phyloP scores from a whole-genome alignment of 768 basidiomycete species.

The Auricularia heimuer region DNA sequence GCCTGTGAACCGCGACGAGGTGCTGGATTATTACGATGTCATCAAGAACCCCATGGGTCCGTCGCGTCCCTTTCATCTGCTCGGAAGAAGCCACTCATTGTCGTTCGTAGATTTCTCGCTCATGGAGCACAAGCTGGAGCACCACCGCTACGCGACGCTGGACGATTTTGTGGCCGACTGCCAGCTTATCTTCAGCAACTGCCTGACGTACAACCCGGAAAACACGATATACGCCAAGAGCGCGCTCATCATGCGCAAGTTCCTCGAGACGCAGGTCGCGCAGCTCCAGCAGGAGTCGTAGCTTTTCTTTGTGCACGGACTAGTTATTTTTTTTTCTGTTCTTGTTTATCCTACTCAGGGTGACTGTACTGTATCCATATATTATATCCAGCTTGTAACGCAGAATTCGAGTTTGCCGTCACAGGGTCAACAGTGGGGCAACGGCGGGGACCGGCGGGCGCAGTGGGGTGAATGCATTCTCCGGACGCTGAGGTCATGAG shows the following conservation, averaged over 20 bases:
- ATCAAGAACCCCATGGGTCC: conserved; percentile 89
- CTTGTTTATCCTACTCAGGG: not conserved
- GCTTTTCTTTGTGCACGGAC: not conserved
- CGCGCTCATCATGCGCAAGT: conserved; percentile 75
- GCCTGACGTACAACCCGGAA: conserved; percentile 79
- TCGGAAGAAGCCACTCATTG: not conserved
- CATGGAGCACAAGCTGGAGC: conserved; percentile 84
- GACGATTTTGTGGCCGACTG: conserved; percentile 72
- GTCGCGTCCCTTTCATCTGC: conserved; percentile 17
- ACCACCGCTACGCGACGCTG: conserved; percentile 69
- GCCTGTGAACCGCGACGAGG: conserved; percentile 73
- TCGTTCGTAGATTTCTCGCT: conserved; percentile 53
- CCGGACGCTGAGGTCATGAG: too few relatives aligned
- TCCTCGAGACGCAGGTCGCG: conserved; percentile 26
- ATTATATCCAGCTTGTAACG: not conserved
- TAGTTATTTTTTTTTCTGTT: not conserved
- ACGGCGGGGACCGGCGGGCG: too few relatives aligned
- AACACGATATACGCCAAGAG: conserved; percentile 71
- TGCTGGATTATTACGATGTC: conserved; percentile 82
- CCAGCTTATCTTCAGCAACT: conserved; percentile 82
- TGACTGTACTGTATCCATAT: not conserved
- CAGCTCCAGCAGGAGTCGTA: not conserved
- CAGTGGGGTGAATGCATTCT: too few relatives aligned
- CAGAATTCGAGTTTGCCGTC: too few relatives aligned
- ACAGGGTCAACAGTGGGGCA: too few relatives aligned